Evolutionary conservation across 495 filamentous ascomycete genomes (phyloP), one percentile per base, ranked within the genome.

Genomic region (Saxispiralis lemnorum): DNA sequence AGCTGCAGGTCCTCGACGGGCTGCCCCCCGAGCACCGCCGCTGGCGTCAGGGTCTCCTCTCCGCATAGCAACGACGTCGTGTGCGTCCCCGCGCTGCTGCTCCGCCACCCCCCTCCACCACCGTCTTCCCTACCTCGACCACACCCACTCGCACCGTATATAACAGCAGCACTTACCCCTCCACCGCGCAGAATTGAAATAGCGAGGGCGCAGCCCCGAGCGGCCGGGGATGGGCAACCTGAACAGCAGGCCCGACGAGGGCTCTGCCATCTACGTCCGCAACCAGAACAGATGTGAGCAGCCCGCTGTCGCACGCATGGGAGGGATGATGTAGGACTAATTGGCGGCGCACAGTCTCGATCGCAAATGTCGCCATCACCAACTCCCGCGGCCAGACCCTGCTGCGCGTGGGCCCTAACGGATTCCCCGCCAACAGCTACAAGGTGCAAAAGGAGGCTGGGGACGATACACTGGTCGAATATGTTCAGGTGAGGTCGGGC

Each of bases 161-260:
- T 19, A 38, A 4, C 36, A 12, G 2, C 13, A 38, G 16, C n/a
- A 28, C 24, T 28, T 5, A 4, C 24, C 12, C 13, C 34, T 33
- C 7, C 31, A 33, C 34, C 16, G 34, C 34, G 34, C 12, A 6
- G 34, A n/a, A 4, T 3, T 3, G 13, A 14, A n/a, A 17, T 35
- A 17, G 34, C 5, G 34, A 13, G n/a, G 5, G 13, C 16, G 34
- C 13, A 17, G 34, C 34, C 34, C 16, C 34, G 5, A 17, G 34
- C 34, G 34, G 38, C 39, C 30, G 36, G 54, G 52, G 44, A 97
- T 97, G 89, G 89, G 89, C 49, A 86, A 81, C 68, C 80, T 96
- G 61, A 80, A 73, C 62, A 95, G 87, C 68, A 79, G 76, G 62
- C 76, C 78, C 49, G 88, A 95, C 56, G 87, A 94, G 63, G 80